Conservation (phyloP, 192 early-diverging fungal genomes). For the Jimgerdemannia flammicorona region DNA sequence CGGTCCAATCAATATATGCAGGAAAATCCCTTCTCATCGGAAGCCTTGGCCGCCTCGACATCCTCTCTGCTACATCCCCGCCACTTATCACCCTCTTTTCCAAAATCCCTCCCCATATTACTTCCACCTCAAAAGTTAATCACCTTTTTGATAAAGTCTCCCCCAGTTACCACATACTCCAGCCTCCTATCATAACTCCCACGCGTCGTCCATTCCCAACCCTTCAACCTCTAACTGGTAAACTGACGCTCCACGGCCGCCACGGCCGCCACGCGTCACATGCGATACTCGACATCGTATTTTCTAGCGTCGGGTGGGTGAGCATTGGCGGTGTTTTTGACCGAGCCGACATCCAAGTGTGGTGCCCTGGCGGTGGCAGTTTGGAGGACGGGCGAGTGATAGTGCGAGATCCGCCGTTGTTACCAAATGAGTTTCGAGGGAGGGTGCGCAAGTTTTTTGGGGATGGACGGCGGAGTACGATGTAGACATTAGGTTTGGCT, state of each 20-base stretch:
- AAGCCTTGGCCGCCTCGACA: slow-evolving; percentile 55
- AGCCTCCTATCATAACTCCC: slow-evolving; percentile 36
- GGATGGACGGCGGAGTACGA: not conserved
- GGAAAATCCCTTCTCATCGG: slow-evolving; percentile 51
- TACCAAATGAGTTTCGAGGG: slow-evolving; percentile 54
- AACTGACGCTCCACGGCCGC: slow-evolving; percentile 35
- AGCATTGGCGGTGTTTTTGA: slow-evolving; percentile 50
- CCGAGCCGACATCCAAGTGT: slow-evolving; percentile 43
- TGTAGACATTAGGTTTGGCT: not conserved
- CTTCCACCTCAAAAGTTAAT: slow-evolving; percentile 31
- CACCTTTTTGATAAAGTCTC: not conserved
- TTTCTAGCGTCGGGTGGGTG: slow-evolving; percentile 64
- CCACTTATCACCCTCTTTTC: slow-evolving; percentile 54
- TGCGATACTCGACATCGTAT: slow-evolving; percentile 51
- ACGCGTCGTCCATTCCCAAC: slow-evolving; percentile 28
- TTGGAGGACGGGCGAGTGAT: slow-evolving; percentile 19
- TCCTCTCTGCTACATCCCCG: slow-evolving; percentile 38
- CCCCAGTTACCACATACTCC: slow-evolving; percentile 30
- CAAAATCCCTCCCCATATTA: slow-evolving; percentile 52
- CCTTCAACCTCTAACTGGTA: slow-evolving; percentile 31
- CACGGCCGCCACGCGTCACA: slow-evolving; percentile 36
- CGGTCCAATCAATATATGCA: not conserved
- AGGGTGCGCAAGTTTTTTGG: not conserved
- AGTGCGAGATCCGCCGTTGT: slow-evolving; percentile 48
- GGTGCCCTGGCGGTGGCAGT: slow-evolving; percentile 45